phyloP scores from a whole-genome alignment of 169 alveolate genomes.

The Neospora caninum region DNA sequence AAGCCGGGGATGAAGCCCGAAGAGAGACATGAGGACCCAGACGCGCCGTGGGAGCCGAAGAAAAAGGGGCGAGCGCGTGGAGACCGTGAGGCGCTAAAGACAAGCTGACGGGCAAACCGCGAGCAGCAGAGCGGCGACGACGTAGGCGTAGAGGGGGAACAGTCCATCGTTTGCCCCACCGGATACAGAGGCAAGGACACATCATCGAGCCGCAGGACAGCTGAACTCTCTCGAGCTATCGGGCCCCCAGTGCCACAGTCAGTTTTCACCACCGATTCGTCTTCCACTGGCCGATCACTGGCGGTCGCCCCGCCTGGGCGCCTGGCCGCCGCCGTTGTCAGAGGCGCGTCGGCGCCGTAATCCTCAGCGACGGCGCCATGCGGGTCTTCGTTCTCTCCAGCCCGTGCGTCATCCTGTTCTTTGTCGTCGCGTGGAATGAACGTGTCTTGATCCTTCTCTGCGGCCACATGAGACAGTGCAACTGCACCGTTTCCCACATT shows the following conservation, averaged over 20 bases:
- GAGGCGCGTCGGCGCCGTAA: not conserved
- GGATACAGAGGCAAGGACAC: constrained; percentile 19
- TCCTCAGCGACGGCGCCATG: no score
- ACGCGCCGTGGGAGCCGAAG: not conserved
- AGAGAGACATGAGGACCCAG: not conserved
- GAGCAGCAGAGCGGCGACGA: not conserved
- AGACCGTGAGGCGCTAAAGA: constrained; percentile 12
- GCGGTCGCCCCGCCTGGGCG: not conserved
- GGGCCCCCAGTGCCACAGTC: not conserved
- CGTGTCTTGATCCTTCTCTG: not conserved
- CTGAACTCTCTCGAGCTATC: not conserved
- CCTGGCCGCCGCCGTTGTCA: not conserved
- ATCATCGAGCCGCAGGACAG: not conserved
- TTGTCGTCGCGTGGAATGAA: not conserved
- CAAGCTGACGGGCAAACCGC: constrained; percentile 9
- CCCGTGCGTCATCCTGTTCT: not conserved
- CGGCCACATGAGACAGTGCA: not conserved
- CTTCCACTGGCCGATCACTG: no score
- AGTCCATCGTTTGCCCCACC: not conserved
- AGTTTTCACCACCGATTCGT: no score
- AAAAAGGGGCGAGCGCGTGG: not conserved
- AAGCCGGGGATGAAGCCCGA: not conserved
- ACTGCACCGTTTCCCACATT: not conserved
- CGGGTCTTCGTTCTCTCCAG: no score
- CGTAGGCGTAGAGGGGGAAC: constrained; percentile 15